Percentiles rank a stretch among this genome's conserved stretches.
Conservation (phyloP, 2,329 filamentous ascomycete genomes). For the Microcyclosporella mali region DNA sequence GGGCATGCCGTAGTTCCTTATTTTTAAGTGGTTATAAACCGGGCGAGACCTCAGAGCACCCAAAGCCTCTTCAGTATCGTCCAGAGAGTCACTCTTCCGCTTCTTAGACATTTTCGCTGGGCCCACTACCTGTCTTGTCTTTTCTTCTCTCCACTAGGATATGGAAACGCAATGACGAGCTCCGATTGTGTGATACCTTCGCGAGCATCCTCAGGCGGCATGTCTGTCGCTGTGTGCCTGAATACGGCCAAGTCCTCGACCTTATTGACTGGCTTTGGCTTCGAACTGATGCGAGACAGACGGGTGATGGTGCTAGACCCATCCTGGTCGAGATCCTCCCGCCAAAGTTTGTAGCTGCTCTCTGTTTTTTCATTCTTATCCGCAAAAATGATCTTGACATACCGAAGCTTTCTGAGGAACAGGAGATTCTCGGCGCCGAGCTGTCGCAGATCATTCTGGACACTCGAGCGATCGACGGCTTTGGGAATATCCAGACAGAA, state of each 20-base stretch:
- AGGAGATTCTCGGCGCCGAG: conserved; percentile 28
- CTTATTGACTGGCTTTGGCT: no score
- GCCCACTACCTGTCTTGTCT: no score
- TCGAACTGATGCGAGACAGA: no score
- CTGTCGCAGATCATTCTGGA: conserved; percentile 16
- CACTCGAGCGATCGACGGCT: conserved; percentile 9
- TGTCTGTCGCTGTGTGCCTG: conserved; percentile 1
- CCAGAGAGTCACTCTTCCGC: no score
- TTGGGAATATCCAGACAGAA: conserved; percentile 20
- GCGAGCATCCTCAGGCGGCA: conserved; percentile 15
- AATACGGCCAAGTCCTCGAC: conserved; percentile 1
- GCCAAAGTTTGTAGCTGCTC: no score
- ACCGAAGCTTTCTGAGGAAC: conserved; percentile 29
- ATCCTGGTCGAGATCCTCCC: no score
- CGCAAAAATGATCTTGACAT: conserved; percentile 11
- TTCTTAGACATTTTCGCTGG: no score
- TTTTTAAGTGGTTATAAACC: conserved; percentile 24
- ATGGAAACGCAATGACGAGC: conserved; percentile 22
- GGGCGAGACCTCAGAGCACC: conserved; percentile 7
- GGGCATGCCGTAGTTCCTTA: conserved; percentile 20
- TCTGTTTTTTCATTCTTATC: neutral
- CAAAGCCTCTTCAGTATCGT: no score
- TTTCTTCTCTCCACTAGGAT: neutral
- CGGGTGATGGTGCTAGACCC: no score
- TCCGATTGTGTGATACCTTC: conserved; percentile 10